Percentiles rank a stretch among this genome's conserved stretches.
Conservation (phyloP, 2,329 filamentous ascomycete genomes). For the Claviceps digitariae region DNA sequence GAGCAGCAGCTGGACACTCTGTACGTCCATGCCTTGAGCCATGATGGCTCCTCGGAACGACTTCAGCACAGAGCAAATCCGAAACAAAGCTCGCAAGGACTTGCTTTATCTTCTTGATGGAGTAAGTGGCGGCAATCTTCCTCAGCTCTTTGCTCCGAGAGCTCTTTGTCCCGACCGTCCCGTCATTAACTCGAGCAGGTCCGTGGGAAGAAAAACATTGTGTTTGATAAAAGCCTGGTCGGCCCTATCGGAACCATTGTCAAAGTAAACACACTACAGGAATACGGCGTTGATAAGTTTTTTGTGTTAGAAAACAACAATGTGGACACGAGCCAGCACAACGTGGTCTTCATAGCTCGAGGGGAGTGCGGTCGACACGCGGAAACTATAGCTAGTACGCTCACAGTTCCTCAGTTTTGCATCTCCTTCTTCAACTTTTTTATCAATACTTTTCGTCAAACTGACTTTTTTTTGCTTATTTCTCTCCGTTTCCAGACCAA, state of each 20-base stretch:
- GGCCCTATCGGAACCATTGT: slow-evolving; percentile 83
- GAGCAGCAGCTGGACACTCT: background rate
- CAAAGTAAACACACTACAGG: slow-evolving; percentile 88
- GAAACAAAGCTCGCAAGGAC: slow-evolving; percentile 73
- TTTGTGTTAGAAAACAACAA: slow-evolving; percentile 96
- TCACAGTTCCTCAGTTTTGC: background rate
- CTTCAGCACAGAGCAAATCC: slow-evolving; percentile 64
- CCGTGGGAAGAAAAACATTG: slow-evolving; percentile 95
- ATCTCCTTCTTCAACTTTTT: background rate
- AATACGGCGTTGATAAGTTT: slow-evolving; percentile 95
- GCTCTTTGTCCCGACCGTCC: slow-evolving; percentile 13
- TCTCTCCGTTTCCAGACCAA: slow-evolving; percentile 48
- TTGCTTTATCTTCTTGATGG: slow-evolving; percentile 83
- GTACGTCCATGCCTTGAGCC: slow-evolving; percentile 26
- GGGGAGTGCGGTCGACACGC: slow-evolving; percentile 80
- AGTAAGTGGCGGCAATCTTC: slow-evolving; percentile 49
- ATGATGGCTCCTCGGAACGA: slow-evolving; percentile 55
- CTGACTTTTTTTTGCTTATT: slow-evolving; percentile 4
- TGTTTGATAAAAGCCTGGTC: slow-evolving; percentile 81
- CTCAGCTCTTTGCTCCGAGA: slow-evolving; percentile 11
- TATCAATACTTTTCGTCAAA: background rate
- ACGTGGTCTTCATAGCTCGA: slow-evolving; percentile 84
- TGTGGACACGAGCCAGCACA: slow-evolving; percentile 84
- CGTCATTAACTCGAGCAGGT: slow-evolving; percentile 43
- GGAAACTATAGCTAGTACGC: slow-evolving; percentile 76